Evolutionary conservation across 2,329 filamentous ascomycete species (phyloP).

Genomic region (Alternaria brassicae): DNA sequence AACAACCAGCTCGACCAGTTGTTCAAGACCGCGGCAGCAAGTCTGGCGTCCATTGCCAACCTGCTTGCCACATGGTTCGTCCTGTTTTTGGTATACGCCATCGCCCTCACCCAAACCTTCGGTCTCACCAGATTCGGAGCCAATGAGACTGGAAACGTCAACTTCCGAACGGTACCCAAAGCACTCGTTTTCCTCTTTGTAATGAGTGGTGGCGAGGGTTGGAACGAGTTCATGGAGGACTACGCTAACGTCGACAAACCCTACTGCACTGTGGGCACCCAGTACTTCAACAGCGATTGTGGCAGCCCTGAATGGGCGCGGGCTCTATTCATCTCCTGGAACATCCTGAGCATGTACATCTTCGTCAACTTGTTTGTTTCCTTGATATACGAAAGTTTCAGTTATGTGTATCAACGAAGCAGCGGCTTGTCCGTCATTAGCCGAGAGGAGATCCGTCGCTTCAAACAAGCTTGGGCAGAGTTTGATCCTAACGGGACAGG

Average conservation of each 20-base stretch:
- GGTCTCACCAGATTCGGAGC: constrained; percentile 87
- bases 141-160: constrained; percentile 78
- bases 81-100: constrained; percentile 93
- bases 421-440: constrained; percentile 91
- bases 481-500: constrained; percentile 91
- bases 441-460: constrained; percentile 90
- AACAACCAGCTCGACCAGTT: constrained; percentile 98
- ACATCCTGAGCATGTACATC: constrained; percentile 99
- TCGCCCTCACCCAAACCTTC: constrained; percentile 94
- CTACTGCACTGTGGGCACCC: constrained; percentile 73
- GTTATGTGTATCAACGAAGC: constrained; percentile 96
- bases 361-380: constrained; percentile 99
- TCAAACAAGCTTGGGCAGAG: constrained; percentile 98
- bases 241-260: constrained; percentile 82
- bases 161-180: constrained; percentile 93
- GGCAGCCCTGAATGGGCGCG: constrained; percentile 90
- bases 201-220: constrained; percentile 92
- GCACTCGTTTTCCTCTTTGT: constrained; percentile 91
- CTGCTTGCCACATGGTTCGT: constrained; percentile 96
- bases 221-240: constrained; percentile 97
- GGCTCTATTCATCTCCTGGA: constrained; percentile 92
- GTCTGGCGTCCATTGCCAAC: constrained; percentile 88
- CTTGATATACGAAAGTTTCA: constrained; percentile 98
- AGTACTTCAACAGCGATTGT: constrained; percentile 89
- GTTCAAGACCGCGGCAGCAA: constrained; percentile 97